phyloP scores from a whole-genome alignment of 495 filamentous ascomycete species.

The Penicillium macrosclerotiorum region DNA sequence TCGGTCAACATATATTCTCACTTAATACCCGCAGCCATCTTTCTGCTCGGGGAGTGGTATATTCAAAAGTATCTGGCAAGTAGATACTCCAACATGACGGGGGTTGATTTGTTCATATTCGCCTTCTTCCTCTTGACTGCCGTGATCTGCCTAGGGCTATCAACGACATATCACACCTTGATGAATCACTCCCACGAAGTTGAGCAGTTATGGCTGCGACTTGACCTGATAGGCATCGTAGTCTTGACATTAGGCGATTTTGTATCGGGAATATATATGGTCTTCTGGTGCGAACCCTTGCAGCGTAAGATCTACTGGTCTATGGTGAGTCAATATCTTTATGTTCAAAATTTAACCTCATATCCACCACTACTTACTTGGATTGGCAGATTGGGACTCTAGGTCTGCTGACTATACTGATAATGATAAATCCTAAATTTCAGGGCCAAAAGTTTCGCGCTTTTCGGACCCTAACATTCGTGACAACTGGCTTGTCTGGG shows the following conservation, averaged over 20 bases:
- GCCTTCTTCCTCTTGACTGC: constrained; percentile 26
- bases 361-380: constrained; percentile 1
- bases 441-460: constrained; percentile 42
- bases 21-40: constrained; percentile 19
- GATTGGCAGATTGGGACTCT: constrained; percentile 18
- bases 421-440: constrained; percentile 37
- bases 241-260: constrained; percentile 22
- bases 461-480: constrained; percentile 42
- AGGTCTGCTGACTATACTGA: constrained; percentile 34
- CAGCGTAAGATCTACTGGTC: constrained; percentile 20
- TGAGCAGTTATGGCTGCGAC: constrained; percentile 19
- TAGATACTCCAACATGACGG: constrained; percentile 20
- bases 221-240: constrained; percentile 26
- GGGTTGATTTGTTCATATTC: constrained; percentile 22
- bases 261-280: constrained; percentile 28
- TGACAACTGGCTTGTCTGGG: constrained; percentile 46
- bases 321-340: constrained; percentile 18
- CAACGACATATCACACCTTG: constrained; percentile 27
- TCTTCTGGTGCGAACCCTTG: constrained; percentile 24
- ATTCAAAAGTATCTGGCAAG: constrained; percentile 19
- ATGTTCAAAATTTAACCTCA: neutral
- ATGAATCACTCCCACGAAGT: constrained; percentile 28
- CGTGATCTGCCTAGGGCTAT: constrained; percentile 18
- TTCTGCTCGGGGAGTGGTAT: constrained; percentile 16
- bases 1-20: constrained; percentile 36